Percentiles rank a stretch among this genome's conserved stretches.
phyloP scores from a whole-genome alignment of 164 flowering plant genomes.

The Euptelea pleiosperma region DNA sequence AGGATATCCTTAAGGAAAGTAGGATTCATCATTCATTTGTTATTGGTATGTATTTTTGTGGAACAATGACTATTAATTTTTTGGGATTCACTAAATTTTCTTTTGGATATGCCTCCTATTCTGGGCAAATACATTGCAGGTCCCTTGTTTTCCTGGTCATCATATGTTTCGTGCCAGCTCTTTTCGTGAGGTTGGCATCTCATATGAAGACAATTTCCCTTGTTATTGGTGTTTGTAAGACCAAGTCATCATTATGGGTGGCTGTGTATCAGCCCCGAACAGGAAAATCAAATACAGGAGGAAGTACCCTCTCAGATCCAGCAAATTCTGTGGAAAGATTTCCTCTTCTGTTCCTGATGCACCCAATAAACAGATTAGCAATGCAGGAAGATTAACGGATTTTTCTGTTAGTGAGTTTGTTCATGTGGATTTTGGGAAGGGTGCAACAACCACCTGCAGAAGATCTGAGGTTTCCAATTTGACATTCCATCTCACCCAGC shows the following conservation, averaged over 20 bases:
- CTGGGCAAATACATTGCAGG: too few species aligned
- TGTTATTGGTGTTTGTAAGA: slow-evolving; percentile 12
- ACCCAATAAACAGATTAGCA: slow-evolving; percentile 35
- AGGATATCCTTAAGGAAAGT: too few species aligned
- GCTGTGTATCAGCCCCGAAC: slow-evolving; percentile 57
- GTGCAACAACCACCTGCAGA: slow-evolving; percentile 54
- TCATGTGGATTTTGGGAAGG: slow-evolving; percentile 54
- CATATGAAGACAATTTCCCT: slow-evolving; percentile 14
- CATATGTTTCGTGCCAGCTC: slow-evolving; percentile 5
- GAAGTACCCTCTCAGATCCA: slow-evolving; percentile 25
- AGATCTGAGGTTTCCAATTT: slow-evolving; percentile 70
- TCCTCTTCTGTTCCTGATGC: slow-evolving; percentile 24
- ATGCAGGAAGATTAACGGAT: slow-evolving; percentile 48
- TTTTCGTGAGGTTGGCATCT: slow-evolving; percentile 14
- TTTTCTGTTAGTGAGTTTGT: slow-evolving; percentile 67
- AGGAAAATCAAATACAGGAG: slow-evolving; percentile 25
- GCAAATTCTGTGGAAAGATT: slow-evolving; percentile 33
- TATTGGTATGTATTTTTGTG: not conserved
- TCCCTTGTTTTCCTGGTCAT: not conserved
- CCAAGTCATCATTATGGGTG: slow-evolving; percentile 52
- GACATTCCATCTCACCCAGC: slow-evolving; percentile 72
- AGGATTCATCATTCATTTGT: too few species aligned
- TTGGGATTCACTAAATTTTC: too few species aligned
- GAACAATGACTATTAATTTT: too few species aligned
- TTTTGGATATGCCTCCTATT: not conserved